phyloP scores from a whole-genome alignment of 805 yeast species.

The Maudiozyma turicensis region DNA sequence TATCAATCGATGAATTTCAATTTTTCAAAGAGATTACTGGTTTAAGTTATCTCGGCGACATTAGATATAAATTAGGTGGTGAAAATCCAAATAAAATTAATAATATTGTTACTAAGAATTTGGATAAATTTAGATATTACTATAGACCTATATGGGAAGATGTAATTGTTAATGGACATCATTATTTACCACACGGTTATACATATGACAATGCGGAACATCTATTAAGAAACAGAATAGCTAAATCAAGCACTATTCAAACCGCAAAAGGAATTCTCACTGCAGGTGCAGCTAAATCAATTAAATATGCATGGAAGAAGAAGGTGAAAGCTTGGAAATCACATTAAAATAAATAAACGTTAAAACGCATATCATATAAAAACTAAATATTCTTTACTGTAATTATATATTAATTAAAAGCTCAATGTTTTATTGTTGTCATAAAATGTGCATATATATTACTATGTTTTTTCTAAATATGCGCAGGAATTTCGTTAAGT shows the following conservation, averaged over 20 bases:
- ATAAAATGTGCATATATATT: background rate
- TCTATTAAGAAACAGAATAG: constrained; percentile 46
- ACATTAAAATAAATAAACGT: background rate
- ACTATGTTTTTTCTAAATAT: background rate
- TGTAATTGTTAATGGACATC: constrained; percentile 27
- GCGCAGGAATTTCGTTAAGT: background rate
- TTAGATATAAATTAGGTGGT: constrained; percentile 75
- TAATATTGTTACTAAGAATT: constrained; percentile 78
- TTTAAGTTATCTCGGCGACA: constrained; percentile 83
- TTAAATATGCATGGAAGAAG: constrained; percentile 71
- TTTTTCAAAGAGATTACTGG: constrained; percentile 70
- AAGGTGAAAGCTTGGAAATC: constrained; percentile 30
- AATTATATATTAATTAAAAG: no score
- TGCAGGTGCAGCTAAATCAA: constrained; percentile 68
- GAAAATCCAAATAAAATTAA: constrained; percentile 84
- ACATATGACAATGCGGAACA: constrained; percentile 29
- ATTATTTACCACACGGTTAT: constrained; percentile 33
- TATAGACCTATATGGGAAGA: constrained; percentile 52
- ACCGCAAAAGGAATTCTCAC: constrained; percentile 75
- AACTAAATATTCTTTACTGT: no score
- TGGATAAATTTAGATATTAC: constrained; percentile 53
- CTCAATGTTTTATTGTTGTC: no score
- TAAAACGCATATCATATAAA: background rate
- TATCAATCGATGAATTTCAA: constrained; percentile 44
- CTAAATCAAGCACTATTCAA: constrained; percentile 63